Evolutionary conservation across 2,329 filamentous ascomycete genomes (phyloP).

Genomic region (Aspergillus novofumigatus): DNA sequence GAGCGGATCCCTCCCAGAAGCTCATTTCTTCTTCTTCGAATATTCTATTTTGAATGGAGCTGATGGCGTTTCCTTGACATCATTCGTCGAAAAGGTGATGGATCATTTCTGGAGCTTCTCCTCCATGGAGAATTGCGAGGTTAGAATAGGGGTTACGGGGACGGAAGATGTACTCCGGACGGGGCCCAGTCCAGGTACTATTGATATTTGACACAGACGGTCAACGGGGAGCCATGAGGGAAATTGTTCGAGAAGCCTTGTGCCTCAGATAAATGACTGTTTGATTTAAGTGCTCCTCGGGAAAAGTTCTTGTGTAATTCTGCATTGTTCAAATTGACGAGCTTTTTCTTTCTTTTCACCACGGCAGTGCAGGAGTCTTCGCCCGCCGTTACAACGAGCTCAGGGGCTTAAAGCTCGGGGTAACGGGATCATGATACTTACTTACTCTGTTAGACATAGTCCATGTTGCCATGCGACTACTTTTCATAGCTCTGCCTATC

Average conservation of each 20-base stretch:
- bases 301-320: not conserved
- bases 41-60: not conserved
- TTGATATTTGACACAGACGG: not conserved
- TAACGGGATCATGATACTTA: not conserved
- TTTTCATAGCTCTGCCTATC: not conserved
- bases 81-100: conserved; percentile 7
- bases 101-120: not conserved
- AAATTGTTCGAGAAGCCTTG: not conserved
- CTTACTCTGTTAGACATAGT: not conserved
- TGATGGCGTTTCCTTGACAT: not conserved
- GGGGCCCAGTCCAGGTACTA: not conserved
- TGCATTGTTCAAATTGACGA: not conserved
- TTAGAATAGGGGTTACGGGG: not conserved
- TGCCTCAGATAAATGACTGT: not conserved
- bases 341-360: not conserved
- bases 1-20: conserved; percentile 4
- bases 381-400: not conserved
- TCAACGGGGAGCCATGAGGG: not conserved
- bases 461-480: not conserved
- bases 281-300: not conserved
- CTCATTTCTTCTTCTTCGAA: not conserved
- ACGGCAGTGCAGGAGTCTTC: not conserved
- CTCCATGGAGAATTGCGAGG: not conserved
- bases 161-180: not conserved
- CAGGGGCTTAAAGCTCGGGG: not conserved